Evolutionary conservation across 2,329 filamentous ascomycete species (phyloP).

Genomic region (Hyphodiscus sp.): DNA sequence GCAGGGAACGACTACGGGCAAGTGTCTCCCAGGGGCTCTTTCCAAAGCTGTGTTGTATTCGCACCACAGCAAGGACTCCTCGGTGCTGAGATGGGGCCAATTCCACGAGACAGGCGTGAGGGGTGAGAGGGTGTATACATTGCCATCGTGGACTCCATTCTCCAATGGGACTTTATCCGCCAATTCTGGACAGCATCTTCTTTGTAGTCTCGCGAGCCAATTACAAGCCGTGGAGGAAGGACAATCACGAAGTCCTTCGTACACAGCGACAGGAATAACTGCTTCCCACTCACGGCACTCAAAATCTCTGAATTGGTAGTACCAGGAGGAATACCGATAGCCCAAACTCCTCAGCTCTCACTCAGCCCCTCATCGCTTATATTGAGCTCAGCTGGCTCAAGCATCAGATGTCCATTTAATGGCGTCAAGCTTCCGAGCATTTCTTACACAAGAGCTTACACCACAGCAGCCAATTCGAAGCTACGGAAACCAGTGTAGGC

Average conservation of each 20-base stretch:
- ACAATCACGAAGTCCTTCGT: neutral
- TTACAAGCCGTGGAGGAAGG: neutral
- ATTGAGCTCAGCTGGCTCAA: neutral
- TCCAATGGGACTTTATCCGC: constrained; percentile 10
- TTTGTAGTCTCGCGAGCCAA: neutral
- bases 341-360: neutral
- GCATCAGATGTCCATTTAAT: neutral
- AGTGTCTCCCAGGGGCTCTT: no score
- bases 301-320: neutral
- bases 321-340: neutral
- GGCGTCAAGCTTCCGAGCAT: neutral
- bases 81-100: neutral
- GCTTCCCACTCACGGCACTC: neutral
- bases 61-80: no score
- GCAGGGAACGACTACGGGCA: neutral
- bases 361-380: neutral
- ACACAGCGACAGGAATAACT: neutral
- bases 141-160: neutral
- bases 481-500: constrained; percentile 3
- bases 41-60: no score
- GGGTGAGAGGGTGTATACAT: neutral
- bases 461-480: constrained; percentile 5
- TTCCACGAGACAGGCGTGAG: constrained; percentile 1
- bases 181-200: neutral
- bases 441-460: neutral